These are phyloP conservation scores for Cinnamomum chago DNA, from an alignment of 164 flowering plant species.

Conservation along the genomic window DNA sequence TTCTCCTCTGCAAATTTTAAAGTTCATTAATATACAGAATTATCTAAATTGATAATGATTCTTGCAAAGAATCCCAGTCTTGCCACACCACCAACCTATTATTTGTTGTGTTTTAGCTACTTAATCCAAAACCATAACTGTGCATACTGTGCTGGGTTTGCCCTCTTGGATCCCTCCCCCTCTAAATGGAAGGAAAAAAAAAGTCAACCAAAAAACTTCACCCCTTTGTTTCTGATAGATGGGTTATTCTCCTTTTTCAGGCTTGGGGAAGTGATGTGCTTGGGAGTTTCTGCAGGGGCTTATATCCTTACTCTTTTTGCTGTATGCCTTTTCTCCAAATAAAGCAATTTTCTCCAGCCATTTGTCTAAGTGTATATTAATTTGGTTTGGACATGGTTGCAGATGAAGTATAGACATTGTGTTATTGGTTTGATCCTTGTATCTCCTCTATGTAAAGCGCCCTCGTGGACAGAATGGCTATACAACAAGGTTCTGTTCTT, in stretches of 20 bases:
- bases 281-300: constrained; percentile 75
- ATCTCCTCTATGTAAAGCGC: constrained; percentile 66
- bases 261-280: constrained; percentile 63
- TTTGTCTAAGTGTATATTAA: background rate
- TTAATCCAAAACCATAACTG: background rate
- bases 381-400: constrained; percentile 9
- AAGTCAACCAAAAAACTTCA: no score
- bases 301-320: constrained; percentile 60
- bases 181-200: no score
- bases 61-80: background rate
- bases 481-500: constrained; percentile 56
- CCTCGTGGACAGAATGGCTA: constrained; percentile 79
- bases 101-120: background rate
- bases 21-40: background rate
- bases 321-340: constrained; percentile 23
- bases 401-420: constrained; percentile 63
- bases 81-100: background rate
- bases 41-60: background rate
- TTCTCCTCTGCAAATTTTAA: background rate
- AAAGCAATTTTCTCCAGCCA: background rate
- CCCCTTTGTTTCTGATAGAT: background rate
- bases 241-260: constrained; percentile 20
- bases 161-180: background rate
- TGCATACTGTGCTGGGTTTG: background rate
- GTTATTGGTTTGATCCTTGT: constrained; percentile 67